Conservation (phyloP, 2,329 filamentous ascomycete species). For the Xylaria sp. region DNA sequence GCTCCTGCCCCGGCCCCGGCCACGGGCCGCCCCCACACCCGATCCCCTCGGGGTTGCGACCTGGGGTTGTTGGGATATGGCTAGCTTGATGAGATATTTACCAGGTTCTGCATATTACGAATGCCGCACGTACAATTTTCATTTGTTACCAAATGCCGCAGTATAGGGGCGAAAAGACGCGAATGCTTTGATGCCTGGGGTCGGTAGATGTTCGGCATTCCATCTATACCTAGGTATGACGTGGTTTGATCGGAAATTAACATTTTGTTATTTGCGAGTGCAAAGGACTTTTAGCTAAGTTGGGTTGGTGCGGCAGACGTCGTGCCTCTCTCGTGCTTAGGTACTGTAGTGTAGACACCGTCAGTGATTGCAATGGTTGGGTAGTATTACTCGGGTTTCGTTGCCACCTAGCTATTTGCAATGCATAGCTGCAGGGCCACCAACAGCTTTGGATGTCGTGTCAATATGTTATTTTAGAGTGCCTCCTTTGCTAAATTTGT, state of each 20-base stretch:
- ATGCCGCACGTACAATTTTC: not conserved
- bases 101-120: not conserved
- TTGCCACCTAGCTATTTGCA: not conserved
- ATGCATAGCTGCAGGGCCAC: too few species aligned
- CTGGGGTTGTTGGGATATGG: not conserved
- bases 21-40: too few species aligned
- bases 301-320: not conserved
- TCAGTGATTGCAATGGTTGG: not conserved
- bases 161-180: not conserved
- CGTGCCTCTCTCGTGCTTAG: not conserved
- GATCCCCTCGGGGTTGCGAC: not conserved
- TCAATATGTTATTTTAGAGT: too few species aligned
- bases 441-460: too few species aligned
- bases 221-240: not conserved
- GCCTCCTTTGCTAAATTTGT: too few species aligned
- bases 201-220: constrained; percentile 7
- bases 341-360: too few species aligned
- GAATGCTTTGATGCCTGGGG: not conserved
- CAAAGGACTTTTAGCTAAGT: not conserved
- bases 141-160: not conserved
- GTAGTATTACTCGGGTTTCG: constrained; percentile 5
- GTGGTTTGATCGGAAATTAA: constrained; percentile 2
- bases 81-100: not conserved
- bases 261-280: not conserved
- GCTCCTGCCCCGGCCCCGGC: too few species aligned